Percentiles rank a stretch among this genome's conserved stretches.
Evolutionary conservation across 1,284 basidiomycete genomes (phyloP).

Genomic region (Boletellus sp.): DNA sequence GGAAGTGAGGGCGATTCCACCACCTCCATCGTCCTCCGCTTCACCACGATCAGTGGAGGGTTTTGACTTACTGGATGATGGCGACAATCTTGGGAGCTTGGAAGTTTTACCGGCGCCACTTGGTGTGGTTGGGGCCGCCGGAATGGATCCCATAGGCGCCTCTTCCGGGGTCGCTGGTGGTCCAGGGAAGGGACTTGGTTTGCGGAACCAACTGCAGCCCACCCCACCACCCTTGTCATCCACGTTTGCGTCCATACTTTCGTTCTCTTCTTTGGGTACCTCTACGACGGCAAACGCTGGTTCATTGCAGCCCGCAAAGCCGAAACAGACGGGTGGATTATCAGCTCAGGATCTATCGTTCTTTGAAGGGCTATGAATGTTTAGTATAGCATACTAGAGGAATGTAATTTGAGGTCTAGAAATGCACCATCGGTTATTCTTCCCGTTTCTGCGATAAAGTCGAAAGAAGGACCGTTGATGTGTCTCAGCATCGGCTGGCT

Average conservation of each 20-base stretch:
- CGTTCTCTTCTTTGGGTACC: constrained; percentile 8
- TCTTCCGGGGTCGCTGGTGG: neutral
- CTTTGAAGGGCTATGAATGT: constrained; percentile 57
- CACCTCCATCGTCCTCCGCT: constrained; percentile 47
- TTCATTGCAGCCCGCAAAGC: constrained; percentile 17
- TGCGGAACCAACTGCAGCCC: constrained; percentile 5
- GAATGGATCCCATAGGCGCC: neutral
- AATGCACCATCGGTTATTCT: neutral
- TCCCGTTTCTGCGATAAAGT: neutral
- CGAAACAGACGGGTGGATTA: constrained; percentile 44
- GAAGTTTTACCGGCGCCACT: neutral
- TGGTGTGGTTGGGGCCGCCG: neutral
- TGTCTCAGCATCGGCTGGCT: too few species aligned
- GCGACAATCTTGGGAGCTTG: neutral
- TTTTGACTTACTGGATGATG: constrained; percentile 20
- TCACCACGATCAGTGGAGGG: constrained; percentile 30
- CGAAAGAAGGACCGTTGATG: too few species aligned
- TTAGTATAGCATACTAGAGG: neutral
- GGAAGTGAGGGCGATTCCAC: constrained; percentile 6
- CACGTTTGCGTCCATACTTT: constrained; percentile 6
- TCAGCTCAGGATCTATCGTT: constrained; percentile 74
- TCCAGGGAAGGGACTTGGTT: constrained; percentile 3
- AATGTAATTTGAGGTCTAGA: neutral
- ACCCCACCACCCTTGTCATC: constrained; percentile 5
- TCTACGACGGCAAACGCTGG: neutral